Evolutionary conservation across 148 eudicot genomes (phyloP), one percentile per base, ranked within the genome.

Genomic region (Cornus kousa): DNA sequence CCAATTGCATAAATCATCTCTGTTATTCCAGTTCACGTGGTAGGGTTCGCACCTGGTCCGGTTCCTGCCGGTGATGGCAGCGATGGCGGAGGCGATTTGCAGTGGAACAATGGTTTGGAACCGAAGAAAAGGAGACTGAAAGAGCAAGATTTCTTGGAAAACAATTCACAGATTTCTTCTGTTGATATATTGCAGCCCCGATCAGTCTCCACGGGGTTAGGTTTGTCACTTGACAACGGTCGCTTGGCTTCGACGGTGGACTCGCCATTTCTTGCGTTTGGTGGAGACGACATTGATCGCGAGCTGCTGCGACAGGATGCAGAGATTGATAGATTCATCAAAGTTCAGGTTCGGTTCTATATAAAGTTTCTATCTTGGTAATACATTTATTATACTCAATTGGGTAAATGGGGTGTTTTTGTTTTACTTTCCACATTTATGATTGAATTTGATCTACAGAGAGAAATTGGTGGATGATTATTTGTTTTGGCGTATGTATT

Each of bases 161-260:
- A 87, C 33, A 86, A 90, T 70, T 89, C 92, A 0, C 90, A 89
- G 80, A 67, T 91, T 17, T 91, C 90, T 5, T 85, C 90, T 2
- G 79, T 80, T 72, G 90, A 91, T 84, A 82, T 91, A 69, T 77
- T 91, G 75, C 91, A 90, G 79, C 80, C 90, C 20, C 81, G 87
- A 33, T 83, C 92, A 2, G 92, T 91, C 23, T 91, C 94, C 7
- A 91, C 92, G 0, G 92, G 94, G 11, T 74, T 91, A 60, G 90
- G 88, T 22, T 77, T 91, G 10, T 89, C 94, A 0, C 80, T 91
- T 48, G 92, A 91, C 62, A 84, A 89, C 64, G 83, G 87, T 19
- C 75, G 90, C 5, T 70, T 77, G 80, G 85, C 83, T 71, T 89
- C 92, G 5, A 89, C 89, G 0, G 88, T 87, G n/a, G 94, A 91